Conservation (phyloP, 371 early-diverging fungal genomes). For the Neoconidiobolus thromboides region DNA sequence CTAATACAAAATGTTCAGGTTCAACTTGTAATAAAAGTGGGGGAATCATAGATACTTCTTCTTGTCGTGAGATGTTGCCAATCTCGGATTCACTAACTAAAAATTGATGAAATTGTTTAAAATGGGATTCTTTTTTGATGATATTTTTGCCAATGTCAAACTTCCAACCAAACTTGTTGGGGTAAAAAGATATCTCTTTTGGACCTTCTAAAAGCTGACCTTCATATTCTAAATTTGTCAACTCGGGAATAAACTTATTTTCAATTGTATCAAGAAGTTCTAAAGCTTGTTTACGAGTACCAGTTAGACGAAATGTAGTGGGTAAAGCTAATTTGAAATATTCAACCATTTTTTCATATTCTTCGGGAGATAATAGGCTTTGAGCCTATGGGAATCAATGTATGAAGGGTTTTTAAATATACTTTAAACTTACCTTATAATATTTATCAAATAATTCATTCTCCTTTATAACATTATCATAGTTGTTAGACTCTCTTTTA, state of each 20-base stretch:
- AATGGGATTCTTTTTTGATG: constrained; percentile 49
- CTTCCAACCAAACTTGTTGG: constrained; percentile 77
- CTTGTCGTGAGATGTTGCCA: constrained; percentile 93
- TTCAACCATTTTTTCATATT: constrained; percentile 38
- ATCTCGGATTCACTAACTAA: constrained; percentile 88
- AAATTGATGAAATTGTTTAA: constrained; percentile 73
- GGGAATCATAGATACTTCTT: constrained; percentile 98
- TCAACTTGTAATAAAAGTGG: constrained; percentile 85
- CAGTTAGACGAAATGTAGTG: constrained; percentile 83
- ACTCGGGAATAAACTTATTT: constrained; percentile 26
- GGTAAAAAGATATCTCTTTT: constrained; percentile 70
- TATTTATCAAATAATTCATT: constrained; percentile 7
- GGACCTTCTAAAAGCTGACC: constrained; percentile 55
- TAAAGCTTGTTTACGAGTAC: constrained; percentile 38
- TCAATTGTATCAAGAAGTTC: constrained; percentile 31
- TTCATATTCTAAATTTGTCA: constrained; percentile 37
- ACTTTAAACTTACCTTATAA: constrained; percentile 4
- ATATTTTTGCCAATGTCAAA: constrained; percentile 44
- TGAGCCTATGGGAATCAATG: constrained; percentile 31
- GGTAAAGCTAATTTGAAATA: constrained; percentile 51
- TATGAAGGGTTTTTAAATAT: neutral
- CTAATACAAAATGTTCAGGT: constrained; percentile 64
- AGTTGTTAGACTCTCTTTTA: neutral
- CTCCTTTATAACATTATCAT: neutral
- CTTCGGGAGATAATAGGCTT: constrained; percentile 63